A percentile compares a stretch with the other conserved stretches of the same genome.
Evolutionary conservation across 345 rosid genomes (phyloP).

Genomic region (Sonneratia alba): DNA sequence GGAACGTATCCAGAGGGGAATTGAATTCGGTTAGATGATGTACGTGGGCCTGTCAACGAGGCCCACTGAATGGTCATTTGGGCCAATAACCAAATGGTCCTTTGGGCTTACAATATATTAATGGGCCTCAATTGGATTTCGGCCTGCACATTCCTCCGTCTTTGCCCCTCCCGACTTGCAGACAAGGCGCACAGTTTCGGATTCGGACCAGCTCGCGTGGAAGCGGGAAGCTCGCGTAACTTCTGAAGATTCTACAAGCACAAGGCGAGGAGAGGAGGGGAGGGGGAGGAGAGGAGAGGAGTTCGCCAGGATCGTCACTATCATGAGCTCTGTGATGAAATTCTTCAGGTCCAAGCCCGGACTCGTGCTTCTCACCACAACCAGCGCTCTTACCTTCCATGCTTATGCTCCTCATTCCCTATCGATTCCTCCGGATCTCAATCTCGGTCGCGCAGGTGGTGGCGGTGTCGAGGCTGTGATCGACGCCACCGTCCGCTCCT

Average conservation of each 20-base stretch:
- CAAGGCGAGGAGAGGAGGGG: background rate
- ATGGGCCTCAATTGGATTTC: background rate
- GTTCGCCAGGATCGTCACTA: background rate
- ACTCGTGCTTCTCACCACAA: conserved; percentile 1
- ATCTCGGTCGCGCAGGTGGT: background rate
- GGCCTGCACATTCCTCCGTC: background rate
- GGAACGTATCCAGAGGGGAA: too few relatives aligned
- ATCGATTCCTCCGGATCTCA: background rate
- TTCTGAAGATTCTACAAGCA: background rate
- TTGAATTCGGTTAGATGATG: too few relatives aligned
- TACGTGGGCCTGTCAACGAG: too few relatives aligned
- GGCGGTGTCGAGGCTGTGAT: background rate
- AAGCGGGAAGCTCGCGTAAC: background rate
- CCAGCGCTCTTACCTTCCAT: conserved; percentile 9
- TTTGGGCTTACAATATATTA: too few relatives aligned
- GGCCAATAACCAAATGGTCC: background rate
- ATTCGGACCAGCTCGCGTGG: background rate
- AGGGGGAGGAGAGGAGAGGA: background rate
- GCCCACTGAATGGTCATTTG: too few relatives aligned
- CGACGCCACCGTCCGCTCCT: conserved; percentile 10
- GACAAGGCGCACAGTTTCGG: background rate
- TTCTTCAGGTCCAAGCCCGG: conserved; percentile 7
- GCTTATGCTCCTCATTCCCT: conserved; percentile 3
- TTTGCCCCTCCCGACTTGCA: background rate
- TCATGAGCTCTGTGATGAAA: background rate